Base-by-base conservation (phyloP, 2,329 filamentous ascomycete species). In the Aulographum hederae region DNA sequence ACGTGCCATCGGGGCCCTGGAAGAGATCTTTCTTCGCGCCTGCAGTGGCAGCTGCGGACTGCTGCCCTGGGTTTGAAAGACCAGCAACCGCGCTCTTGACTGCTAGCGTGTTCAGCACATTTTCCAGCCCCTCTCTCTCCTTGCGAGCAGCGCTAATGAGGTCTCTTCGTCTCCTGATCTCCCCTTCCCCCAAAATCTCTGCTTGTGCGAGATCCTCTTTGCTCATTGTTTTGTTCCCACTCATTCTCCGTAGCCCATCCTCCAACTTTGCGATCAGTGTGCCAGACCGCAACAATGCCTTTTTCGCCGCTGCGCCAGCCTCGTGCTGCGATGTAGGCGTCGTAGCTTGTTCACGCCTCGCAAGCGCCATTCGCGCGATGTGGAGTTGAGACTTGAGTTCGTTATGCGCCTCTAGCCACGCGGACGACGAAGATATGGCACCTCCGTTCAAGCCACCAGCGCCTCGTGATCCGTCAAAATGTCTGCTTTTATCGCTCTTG, bases 121-220 rank as follows among this genome's bases (percentile, higher is more conserved):
- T 73, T 43, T 89, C 79, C 13, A 89, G 56, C 3, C 74, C 76
- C 34, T 86, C 78, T 34, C 72, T 67, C 51, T 89, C 80, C 43
- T 78, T 76, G 42, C 69, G 63, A 5, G 76, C 76, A 10, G 72
- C 65, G 1, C 67, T 66, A 3, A 89, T 53, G 38, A 86, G 56
- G 49, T 89, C 80, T 34, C 69, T 62, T 31, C 81, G 59, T 5
- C 81, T 59, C 28, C 78, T 61, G 20, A 85, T 54, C 56, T 89
- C 80, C 12, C 80, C 80, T 3, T 79, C 75, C 3, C 78, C 78
- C 1, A 86, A 46, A 38, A 49, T 55, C 35, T 60, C 67, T 44
- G 41, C 46, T 4, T 48, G 45, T 38, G 52, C 55, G 43, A 44
- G 48, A 5, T 44, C 47, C 4, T 41, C 44, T 15, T 56, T 56